Evolutionary conservation across 306 rosid species (phyloP).

Genomic region (Boehmeria nivea): DNA sequence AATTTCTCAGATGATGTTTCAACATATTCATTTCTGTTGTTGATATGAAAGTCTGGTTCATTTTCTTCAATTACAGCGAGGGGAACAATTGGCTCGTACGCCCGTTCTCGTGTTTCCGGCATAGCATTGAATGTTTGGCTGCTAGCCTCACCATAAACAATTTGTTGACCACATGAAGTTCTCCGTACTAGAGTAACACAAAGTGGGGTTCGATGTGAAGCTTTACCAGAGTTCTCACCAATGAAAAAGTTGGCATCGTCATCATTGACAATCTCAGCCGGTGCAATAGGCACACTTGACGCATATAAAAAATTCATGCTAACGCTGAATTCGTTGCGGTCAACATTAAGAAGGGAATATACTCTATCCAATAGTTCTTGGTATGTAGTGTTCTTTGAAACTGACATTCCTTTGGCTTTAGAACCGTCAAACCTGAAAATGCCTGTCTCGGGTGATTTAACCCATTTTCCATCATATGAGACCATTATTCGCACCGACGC

Average conservation of each 20-base stretch:
- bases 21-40: background rate
- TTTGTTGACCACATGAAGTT: background rate
- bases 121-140: background rate
- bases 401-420: slow-evolving; percentile 10
- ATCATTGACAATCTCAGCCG: background rate
- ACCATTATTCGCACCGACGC: slow-evolving; percentile 5
- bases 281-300: slow-evolving; percentile 3
- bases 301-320: slow-evolving; percentile 3
- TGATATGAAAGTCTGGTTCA: background rate
- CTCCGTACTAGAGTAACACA: background rate
- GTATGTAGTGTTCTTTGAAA: slow-evolving; percentile 3
- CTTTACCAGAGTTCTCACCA: slow-evolving; percentile 1
- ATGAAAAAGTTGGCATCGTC: slow-evolving; percentile 8
- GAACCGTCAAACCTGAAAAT: slow-evolving; percentile 10
- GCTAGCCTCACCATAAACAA: background rate
- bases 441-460: slow-evolving; percentile 7
- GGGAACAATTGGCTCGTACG: background rate
- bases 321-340: background rate
- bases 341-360: background rate
- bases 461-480: slow-evolving; percentile 11
- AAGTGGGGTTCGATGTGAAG: background rate
- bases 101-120: slow-evolving; percentile 1
- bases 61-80: background rate
- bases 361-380: slow-evolving; percentile 1
- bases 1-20: background rate